Base-by-base conservation (phyloP, 2,329 filamentous ascomycete genomes). In the Akanthomyces lecanii region DNA sequence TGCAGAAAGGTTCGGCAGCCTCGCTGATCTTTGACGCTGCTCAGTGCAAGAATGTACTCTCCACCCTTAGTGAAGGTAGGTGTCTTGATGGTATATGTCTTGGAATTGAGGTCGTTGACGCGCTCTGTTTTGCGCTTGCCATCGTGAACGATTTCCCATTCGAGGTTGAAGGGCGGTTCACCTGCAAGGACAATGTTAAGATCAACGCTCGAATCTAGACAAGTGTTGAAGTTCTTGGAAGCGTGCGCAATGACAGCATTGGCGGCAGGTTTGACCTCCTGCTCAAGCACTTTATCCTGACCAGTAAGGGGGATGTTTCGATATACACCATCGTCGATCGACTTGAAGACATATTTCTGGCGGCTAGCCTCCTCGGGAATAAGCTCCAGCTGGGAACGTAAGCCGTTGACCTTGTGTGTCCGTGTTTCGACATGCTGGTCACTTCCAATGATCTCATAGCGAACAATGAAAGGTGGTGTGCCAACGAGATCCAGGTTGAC, bases 101-200 rank as follows among this genome's bases (percentile, higher is more conserved):
- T 79, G 2, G 78, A 80, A 28, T 86, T 80, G 62, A 97, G 90
- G 63, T 84, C 80, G 1, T 84, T 80, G 30, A 86, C 80, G 62
- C 82, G 84, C 68, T 89, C 83, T 58, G 90, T 89, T 66, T 85
- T 88, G 60, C 93, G 86, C 76, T 90, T 96, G 62, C 93, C 93
- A 62, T 92, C 90, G 75, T 98, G 91, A 8, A 97, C 85, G 47
- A 97, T 80, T 75, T 98, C 95, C 78, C 96, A 99, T 72, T 98
- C 92, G 45, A 99, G 78, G 25, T 83, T 89, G 81, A 94, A 98
- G 0, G 96, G 95, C 21, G 88, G 83, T 69, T 98, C 92, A 48
- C 96, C 95, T 52, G 86, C 81, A 48, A 98, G 83, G 58, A 82
- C 76, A 45, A 97, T 86, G 62, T 91, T 86, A 33, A 95, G 85